phyloP scores from a whole-genome alignment of 2,329 filamentous ascomycete genomes.

The Fusarium lyarnte region DNA sequence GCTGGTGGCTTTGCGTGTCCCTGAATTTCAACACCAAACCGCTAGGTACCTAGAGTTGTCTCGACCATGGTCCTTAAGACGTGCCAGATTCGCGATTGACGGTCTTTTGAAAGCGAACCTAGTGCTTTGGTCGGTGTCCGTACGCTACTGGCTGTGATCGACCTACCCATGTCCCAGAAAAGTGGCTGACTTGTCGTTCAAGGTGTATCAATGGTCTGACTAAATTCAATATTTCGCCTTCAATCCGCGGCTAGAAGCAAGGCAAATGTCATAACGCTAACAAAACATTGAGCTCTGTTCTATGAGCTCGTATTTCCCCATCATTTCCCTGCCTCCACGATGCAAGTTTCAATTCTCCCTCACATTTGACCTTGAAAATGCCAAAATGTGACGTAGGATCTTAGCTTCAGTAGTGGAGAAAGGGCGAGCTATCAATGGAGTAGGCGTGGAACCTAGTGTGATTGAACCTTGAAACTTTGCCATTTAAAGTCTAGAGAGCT shows the following conservation, averaged over 20 bases:
- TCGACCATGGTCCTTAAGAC: constrained; percentile 25
- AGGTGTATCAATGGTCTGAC: constrained; percentile 30
- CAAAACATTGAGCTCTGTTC: not conserved
- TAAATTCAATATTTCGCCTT: constrained; percentile 18
- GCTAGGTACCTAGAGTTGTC: constrained; percentile 1
- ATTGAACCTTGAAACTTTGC: constrained; percentile 23
- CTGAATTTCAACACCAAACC: constrained; percentile 17
- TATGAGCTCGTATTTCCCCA: not conserved
- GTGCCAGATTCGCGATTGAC: constrained; percentile 27
- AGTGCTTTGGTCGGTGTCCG: constrained; percentile 20
- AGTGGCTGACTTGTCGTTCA: constrained; percentile 26
- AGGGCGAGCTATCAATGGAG: constrained; percentile 16
- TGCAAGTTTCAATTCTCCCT: constrained; percentile 34
- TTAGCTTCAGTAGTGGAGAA: constrained; percentile 12
- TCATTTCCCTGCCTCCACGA: constrained; percentile 15
- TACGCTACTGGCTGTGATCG: constrained; percentile 24
- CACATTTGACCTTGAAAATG: constrained; percentile 20
- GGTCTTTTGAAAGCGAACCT: not conserved
- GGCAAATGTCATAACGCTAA: not conserved
- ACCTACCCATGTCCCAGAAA: constrained; percentile 10
- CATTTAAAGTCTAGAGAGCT: constrained; percentile 21
- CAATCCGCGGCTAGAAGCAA: not conserved
- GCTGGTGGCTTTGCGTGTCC: constrained; percentile 1
- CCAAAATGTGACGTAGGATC: constrained; percentile 27
- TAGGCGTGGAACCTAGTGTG: constrained; percentile 1